phyloP scores from a whole-genome alignment of 768 basidiomycete genomes.

The Tricholoma sp. region DNA sequence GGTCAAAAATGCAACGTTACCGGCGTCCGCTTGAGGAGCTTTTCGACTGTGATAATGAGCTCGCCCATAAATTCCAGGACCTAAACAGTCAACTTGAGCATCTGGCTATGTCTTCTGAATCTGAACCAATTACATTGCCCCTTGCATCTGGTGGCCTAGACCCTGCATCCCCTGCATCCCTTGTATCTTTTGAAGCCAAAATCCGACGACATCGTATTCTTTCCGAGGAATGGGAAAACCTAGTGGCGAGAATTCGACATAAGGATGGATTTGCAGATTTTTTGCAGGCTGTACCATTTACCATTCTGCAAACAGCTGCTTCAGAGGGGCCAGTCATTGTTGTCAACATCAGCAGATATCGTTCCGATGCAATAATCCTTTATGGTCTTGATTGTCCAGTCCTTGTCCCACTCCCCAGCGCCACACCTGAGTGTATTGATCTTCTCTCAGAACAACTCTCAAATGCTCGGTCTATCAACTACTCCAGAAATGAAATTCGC shows the following conservation, averaged over 20 bases:
- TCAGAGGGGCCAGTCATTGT: neutral
- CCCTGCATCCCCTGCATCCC: too few species aligned
- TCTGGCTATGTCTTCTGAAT: neutral
- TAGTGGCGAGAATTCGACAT: neutral
- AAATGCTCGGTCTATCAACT: too few species aligned
- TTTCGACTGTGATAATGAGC: too few species aligned
- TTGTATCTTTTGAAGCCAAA: neutral
- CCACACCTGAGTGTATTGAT: neutral
- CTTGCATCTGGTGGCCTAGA: too few species aligned
- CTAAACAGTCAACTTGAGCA: neutral
- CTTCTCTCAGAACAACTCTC: too few species aligned
- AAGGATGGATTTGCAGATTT: neutral
- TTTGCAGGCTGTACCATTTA: neutral
- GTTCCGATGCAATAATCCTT: neutral
- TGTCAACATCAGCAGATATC: neutral
- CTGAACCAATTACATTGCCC: too few species aligned
- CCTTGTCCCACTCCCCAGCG: neutral
- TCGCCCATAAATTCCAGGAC: neutral
- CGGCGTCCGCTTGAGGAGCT: neutral
- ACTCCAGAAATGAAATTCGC: neutral
- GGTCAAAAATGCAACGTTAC: constrained; percentile 3
- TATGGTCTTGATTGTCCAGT: neutral
- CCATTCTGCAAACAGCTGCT: neutral
- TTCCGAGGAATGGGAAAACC: neutral
- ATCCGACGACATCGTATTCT: too few species aligned